Percentiles rank a stretch among this genome's conserved stretches.
Conservation (phyloP, 1,284 basidiomycete species). For the Laetiporus sulphureus region DNA sequence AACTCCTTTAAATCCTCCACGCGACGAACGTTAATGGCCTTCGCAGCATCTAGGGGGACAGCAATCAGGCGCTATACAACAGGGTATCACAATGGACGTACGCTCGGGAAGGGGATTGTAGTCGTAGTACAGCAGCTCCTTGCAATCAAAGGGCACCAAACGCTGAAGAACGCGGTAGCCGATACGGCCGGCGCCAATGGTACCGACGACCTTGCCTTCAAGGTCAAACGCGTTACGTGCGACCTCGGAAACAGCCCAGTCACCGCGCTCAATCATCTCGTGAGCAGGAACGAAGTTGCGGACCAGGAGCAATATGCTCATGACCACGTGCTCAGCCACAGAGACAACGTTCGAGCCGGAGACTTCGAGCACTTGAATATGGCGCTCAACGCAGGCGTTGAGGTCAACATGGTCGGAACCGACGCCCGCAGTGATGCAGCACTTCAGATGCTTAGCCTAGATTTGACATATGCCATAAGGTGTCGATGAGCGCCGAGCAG, state of each 20-base stretch:
- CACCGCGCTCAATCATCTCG: conserved; percentile 79
- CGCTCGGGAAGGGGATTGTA: conserved; percentile 75
- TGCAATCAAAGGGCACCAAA: conserved; percentile 82
- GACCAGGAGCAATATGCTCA: conserved; percentile 80
- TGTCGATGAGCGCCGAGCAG: too few relatives aligned
- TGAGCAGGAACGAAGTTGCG: conserved; percentile 84
- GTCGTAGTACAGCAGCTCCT: conserved; percentile 92
- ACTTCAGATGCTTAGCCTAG: conserved; percentile 85
- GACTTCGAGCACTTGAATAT: conserved; percentile 57
- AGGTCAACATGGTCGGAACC: conserved; percentile 93
- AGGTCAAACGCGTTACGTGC: conserved; percentile 84
- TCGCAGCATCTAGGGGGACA: conserved; percentile 47
- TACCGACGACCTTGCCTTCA: conserved; percentile 88
- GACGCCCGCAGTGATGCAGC: conserved; percentile 92
- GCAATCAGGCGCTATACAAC: background rate
- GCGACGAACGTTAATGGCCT: conserved; percentile 68
- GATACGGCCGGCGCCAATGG: conserved; percentile 83
- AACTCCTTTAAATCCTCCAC: conserved; percentile 83
- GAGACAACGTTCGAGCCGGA: conserved; percentile 69
- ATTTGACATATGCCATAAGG: too few relatives aligned
- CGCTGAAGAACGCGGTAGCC: conserved; percentile 90
- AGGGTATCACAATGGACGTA: conserved; percentile 25
- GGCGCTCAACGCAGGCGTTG: conserved; percentile 78
- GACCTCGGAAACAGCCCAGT: conserved; percentile 81
- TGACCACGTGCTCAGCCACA: conserved; percentile 87